Base-by-base conservation (phyloP, 23 red algal genomes). In the Gracilaria vermiculophylla region DNA sequence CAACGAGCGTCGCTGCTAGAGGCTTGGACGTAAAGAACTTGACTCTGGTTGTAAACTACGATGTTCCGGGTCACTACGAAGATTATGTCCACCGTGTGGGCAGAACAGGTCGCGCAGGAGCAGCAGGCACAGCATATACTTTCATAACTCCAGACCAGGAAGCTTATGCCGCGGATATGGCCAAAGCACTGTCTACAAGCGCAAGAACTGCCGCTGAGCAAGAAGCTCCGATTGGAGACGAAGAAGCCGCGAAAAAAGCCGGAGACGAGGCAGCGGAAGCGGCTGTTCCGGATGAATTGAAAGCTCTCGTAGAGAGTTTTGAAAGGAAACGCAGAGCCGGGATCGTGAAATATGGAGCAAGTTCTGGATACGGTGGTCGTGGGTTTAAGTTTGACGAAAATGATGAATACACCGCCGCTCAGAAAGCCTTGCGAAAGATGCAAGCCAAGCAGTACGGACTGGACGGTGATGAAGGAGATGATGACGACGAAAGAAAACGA, bases 81-180 rank as follows among this genome's bases (percentile, higher is more conserved):
- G 97, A 99, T 58, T 99, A 99, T 41, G 93, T 99, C 16, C 97
- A 99, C 53, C 92, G 97, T n/a, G 93, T 99, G 21, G 97, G 97
- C 24, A 88, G 97, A 13, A 99, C 97, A 19, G 97, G 97, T 24
- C 83, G 97, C 28, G 97, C 97, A 16, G 93, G 93, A 54, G 58
- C 77, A 64, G 41, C 71, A 54, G 97, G 97, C 39, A 94, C 89
- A 16, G 97, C 97, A 1, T 88, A 90, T 53, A 99, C 97, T 28
- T 94, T 99, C 55, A 92, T 99, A 53, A 93, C 89, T 5, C 88
- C 89, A 39, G 79, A 99, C 19, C 97, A 94, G 58, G 97, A 86
- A 31, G 53, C 83, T 7, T 88, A 69, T 71, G 95, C 95, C n/a
- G 62, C 69, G 37, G 90, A 97, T 49, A 47, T 97, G 45, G 89